Evolutionary conservation across 257 asterid genomes (phyloP).

Genomic region (Paraleonurus japonicus): DNA sequence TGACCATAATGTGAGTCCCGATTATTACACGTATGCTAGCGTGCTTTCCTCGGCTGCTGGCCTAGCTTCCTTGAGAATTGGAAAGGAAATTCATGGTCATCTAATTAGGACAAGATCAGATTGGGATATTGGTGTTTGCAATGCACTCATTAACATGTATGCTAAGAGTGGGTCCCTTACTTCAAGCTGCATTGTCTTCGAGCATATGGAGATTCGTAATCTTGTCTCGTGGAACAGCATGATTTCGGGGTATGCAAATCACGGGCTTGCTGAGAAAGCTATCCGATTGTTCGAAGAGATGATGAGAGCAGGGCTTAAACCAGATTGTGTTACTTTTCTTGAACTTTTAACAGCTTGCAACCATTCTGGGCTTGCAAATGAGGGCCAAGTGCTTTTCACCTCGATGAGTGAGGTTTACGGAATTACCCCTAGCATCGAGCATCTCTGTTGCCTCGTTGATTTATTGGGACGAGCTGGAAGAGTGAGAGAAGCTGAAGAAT

Average conservation of each 20-base stretch:
- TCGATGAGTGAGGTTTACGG: constrained; percentile 42
- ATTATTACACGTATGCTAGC: constrained; percentile 57
- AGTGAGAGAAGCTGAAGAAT: constrained; percentile 55
- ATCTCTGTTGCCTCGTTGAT: constrained; percentile 70
- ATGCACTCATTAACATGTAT: constrained; percentile 79
- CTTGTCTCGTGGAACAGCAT: constrained; percentile 76
- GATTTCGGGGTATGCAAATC: constrained; percentile 60
- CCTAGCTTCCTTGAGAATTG: constrained; percentile 49
- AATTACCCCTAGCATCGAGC: constrained; percentile 45
- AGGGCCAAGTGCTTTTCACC: constrained; percentile 46
- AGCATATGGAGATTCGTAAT: constrained; percentile 44
- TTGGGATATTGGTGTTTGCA: constrained; percentile 53
- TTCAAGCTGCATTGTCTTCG: constrained; percentile 36
- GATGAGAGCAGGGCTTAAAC: constrained; percentile 41
- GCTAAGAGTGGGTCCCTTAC: constrained; percentile 61
- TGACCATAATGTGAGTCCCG: constrained; percentile 34
- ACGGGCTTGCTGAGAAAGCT: constrained; percentile 54
- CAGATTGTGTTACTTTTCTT: constrained; percentile 66
- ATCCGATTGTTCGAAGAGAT: constrained; percentile 46
- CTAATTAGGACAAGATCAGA: constrained; percentile 41
- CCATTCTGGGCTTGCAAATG: constrained; percentile 64
- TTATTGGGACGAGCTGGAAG: constrained; percentile 69
- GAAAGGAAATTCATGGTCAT: constrained; percentile 60
- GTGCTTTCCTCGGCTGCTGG: constrained; percentile 65
- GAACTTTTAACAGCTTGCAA: constrained; percentile 68